Conservation (phyloP, 2,329 filamentous ascomycete species). For the Calonectria pauciramosa region DNA sequence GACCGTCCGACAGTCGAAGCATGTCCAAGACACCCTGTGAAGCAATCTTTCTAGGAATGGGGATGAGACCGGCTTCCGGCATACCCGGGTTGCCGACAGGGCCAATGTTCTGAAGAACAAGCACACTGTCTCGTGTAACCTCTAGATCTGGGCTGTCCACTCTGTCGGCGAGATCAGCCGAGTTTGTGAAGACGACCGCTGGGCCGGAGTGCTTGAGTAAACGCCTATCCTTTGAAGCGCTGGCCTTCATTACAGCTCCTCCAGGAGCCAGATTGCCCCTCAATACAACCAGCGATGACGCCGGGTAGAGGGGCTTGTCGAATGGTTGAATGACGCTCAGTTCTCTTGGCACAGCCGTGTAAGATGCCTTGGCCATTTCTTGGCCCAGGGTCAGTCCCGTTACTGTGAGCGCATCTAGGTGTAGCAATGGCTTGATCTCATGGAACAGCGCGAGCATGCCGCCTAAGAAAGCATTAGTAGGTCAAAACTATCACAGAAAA, state of each 20-base stretch:
- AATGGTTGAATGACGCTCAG: conserved; percentile 75
- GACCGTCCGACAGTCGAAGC: conserved; percentile 86
- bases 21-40: conserved; percentile 83
- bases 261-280: conserved; percentile 86
- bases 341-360: conserved; percentile 60
- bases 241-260: conserved; percentile 92
- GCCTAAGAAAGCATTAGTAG: conserved; percentile 56
- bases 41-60: conserved; percentile 81
- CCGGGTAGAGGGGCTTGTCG: conserved; percentile 74
- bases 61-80: conserved; percentile 81
- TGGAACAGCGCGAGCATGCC: conserved; percentile 88
- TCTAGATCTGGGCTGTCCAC: conserved; percentile 71
- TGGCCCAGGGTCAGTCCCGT: conserved; percentile 87
- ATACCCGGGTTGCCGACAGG: conserved; percentile 93
- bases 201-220: conserved; percentile 61
- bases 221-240: conserved; percentile 81
- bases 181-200: conserved; percentile 78
- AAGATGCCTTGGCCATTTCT: conserved; percentile 79
- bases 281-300: conserved; percentile 86
- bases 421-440: conserved; percentile 80
- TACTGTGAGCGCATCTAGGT: conserved; percentile 84
- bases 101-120: conserved; percentile 90
- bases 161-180: conserved; percentile 80
- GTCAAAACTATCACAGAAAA: fast-evolving
- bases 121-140: conserved; percentile 70